A percentile compares a stretch with the other conserved stretches of the same genome.
These are phyloP conservation scores for Dryas octopetala DNA, from an alignment of 306 rosid species.

Conservation along the genomic window DNA sequence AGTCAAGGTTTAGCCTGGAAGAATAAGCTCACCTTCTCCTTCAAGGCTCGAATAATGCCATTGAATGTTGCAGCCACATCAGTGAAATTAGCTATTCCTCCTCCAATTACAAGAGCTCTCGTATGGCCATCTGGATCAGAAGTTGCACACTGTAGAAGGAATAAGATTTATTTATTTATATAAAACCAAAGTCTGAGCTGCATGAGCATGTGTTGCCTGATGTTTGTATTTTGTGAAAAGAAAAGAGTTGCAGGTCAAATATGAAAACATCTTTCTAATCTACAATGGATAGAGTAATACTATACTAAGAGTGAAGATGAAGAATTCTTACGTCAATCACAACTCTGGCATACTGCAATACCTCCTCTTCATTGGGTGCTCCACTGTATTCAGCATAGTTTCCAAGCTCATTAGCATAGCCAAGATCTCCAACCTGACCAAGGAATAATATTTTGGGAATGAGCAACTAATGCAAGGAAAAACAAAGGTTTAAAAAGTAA, in stretches of 20 bases:
- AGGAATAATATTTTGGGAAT: constrained; percentile 1
- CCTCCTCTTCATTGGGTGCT: constrained; percentile 98
- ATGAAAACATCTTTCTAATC: neutral
- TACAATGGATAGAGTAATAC: constrained; percentile 2
- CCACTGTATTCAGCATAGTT: constrained; percentile 98
- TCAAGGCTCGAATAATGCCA: constrained; percentile 88
- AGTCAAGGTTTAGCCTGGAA: neutral
- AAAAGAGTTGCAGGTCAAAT: neutral
- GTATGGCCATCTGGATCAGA: constrained; percentile 79
- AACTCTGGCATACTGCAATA: constrained; percentile 93
- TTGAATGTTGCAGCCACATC: constrained; percentile 96
- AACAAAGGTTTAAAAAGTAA: neutral
- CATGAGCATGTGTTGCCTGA: constrained; percentile 6
- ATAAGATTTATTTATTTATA: constrained; percentile 18
- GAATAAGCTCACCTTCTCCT: constrained; percentile 69
- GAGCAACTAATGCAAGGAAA: constrained; percentile 15
- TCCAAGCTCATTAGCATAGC: constrained; percentile 92
- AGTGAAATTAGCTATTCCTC: constrained; percentile 95
- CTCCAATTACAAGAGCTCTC: constrained; percentile 95
- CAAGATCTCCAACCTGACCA: constrained; percentile 91
- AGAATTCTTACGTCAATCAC: constrained; percentile 73
- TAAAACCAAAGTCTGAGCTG: constrained; percentile 5
- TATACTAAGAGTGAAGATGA: constrained; percentile 9
- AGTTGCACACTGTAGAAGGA: constrained; percentile 75
- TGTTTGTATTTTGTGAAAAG: constrained; percentile 4